phyloP scores from a whole-genome alignment of 2,329 filamentous ascomycete genomes.

The Stachybotrys elegans region DNA sequence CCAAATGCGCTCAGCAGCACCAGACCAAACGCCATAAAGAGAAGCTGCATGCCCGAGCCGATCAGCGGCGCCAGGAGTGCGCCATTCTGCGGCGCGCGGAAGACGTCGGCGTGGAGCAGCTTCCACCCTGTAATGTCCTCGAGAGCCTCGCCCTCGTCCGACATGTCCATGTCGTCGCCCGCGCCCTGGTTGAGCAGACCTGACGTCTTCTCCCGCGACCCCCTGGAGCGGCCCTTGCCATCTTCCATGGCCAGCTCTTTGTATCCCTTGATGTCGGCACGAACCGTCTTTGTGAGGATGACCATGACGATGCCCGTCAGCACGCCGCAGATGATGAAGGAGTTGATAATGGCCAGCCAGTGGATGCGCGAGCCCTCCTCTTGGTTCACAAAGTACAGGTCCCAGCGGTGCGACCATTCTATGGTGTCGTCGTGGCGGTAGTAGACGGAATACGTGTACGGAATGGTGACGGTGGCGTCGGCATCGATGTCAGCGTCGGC shows the following conservation, averaged over 20 bases:
- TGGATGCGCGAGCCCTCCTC: constrained; percentile 77
- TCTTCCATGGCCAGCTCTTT: constrained; percentile 63
- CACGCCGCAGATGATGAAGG: constrained; percentile 74
- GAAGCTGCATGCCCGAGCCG: constrained; percentile 79
- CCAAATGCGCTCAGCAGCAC: constrained; percentile 70
- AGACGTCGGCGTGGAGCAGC: constrained; percentile 81
- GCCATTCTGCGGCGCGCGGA: constrained; percentile 66
- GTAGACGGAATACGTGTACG: constrained; percentile 86
- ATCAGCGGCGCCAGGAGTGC: constrained; percentile 73
- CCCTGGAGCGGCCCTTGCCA: constrained; percentile 45
- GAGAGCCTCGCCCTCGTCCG: constrained; percentile 51
- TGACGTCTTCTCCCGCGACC: constrained; percentile 43
- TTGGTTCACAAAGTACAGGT: constrained; percentile 84
- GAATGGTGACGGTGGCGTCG: constrained; percentile 63
- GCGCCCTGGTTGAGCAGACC: constrained; percentile 58
- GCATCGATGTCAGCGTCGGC: constrained; percentile 53
- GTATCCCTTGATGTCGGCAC: constrained; percentile 71
- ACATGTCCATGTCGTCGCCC: constrained; percentile 45
- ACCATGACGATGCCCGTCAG: constrained; percentile 76
- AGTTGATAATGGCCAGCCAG: constrained; percentile 86
- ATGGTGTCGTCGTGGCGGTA: constrained; percentile 77
- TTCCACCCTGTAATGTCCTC: constrained; percentile 89
- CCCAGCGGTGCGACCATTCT: constrained; percentile 83
- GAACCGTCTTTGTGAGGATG: constrained; percentile 73
- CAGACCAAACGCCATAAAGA: constrained; percentile 74